Percentiles rank a stretch among this genome's conserved stretches.
These are phyloP conservation scores for Litsea cubeba DNA, from an alignment of 164 flowering plant species.

Conservation along the genomic window DNA sequence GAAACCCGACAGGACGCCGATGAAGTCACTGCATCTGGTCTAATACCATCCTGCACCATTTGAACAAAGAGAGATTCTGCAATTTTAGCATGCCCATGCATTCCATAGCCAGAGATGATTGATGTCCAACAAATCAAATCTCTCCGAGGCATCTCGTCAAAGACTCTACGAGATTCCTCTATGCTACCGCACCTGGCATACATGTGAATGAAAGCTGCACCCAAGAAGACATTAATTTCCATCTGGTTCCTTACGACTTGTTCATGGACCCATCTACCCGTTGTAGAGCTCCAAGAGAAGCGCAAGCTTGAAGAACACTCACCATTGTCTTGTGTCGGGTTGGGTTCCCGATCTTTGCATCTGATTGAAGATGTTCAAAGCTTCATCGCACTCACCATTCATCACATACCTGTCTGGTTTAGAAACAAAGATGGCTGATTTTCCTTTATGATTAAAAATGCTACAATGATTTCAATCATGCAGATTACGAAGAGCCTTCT, in stretches of 20 bases:
- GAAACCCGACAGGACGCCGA: slow-evolving; percentile 13
- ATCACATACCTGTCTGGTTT: slow-evolving; percentile 8
- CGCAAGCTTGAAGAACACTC: slow-evolving; percentile 16
- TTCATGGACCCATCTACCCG: slow-evolving; percentile 22
- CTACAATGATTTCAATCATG: no score
- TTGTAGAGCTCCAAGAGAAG: slow-evolving; percentile 15
- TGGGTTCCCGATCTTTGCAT: slow-evolving; percentile 8
- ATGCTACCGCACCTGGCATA: slow-evolving; percentile 18
- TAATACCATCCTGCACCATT: slow-evolving; percentile 12
- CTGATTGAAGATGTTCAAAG: slow-evolving; percentile 13
- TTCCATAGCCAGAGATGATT: slow-evolving; percentile 15
- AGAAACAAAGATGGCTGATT: background rate
- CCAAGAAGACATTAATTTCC: slow-evolving; percentile 9
- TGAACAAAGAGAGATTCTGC: slow-evolving; percentile 9
- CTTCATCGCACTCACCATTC: slow-evolving; percentile 18
- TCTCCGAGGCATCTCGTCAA: slow-evolving; percentile 11
- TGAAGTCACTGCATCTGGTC: slow-evolving; percentile 15
- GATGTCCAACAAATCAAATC: slow-evolving; percentile 18
- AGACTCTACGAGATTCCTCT: slow-evolving; percentile 11
- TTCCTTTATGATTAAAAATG: background rate
- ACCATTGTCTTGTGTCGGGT: slow-evolving; percentile 16
- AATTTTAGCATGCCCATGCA: slow-evolving; percentile 12
- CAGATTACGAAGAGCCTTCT: no score
- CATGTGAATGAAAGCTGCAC: slow-evolving; percentile 19
- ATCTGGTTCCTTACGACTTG: slow-evolving; percentile 5